Conservation (phyloP, 2,329 filamentous ascomycete species). For the Calonectria leucothoes region DNA sequence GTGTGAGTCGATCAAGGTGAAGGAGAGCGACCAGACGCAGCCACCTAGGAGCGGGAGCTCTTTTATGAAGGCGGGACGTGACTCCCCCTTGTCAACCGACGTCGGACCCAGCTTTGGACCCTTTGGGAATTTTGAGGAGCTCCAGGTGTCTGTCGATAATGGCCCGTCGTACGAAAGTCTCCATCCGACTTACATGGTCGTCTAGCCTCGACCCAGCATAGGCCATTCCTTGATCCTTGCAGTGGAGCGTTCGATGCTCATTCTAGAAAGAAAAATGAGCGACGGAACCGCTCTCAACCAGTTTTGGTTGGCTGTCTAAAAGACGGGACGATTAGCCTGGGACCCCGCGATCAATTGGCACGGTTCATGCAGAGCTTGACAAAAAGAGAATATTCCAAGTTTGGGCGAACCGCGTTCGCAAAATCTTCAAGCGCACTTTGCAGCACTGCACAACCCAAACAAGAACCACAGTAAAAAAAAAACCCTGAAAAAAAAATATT, state of each 20-base stretch:
- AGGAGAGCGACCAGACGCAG: not conserved
- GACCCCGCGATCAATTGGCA: not conserved
- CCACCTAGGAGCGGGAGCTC: not conserved
- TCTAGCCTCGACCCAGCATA: conserved; percentile 17
- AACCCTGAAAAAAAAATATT: not conserved
- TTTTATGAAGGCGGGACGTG: conserved; percentile 16
- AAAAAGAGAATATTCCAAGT: not conserved
- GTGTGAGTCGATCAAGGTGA: not conserved
- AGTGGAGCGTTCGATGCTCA: conserved; percentile 9
- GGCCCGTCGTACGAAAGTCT: conserved; percentile 7
- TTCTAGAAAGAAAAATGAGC: conserved; percentile 15
- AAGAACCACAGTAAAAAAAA: not conserved
- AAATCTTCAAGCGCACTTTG: not conserved
- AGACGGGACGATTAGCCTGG: not conserved
- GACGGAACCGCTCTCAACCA: not conserved
- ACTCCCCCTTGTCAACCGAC: conserved; percentile 3
- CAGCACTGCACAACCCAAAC: not conserved
- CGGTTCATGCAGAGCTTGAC: not conserved
- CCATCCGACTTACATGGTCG: conserved; percentile 8
- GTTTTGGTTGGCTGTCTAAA: not conserved
- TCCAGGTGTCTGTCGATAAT: conserved; percentile 21
- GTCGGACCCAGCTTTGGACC: conserved; percentile 4
- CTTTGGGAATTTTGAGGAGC: not conserved
- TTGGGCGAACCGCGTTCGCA: not conserved
- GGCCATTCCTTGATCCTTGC: conserved; percentile 12